Evolutionary conservation across 2,329 filamentous ascomycete genomes (phyloP).

Genomic region (Dothistroma pini): DNA sequence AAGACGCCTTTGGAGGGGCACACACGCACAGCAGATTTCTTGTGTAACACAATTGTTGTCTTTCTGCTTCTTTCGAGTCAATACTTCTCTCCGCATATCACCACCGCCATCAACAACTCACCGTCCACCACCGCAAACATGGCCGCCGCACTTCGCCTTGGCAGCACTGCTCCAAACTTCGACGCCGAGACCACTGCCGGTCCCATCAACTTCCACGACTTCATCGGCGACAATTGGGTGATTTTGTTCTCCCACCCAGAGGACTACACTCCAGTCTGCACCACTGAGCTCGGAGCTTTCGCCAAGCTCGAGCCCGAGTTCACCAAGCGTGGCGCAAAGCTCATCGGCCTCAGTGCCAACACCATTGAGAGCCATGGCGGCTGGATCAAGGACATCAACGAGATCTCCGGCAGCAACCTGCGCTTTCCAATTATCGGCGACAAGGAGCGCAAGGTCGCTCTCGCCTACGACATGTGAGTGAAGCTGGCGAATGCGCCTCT

Average conservation of each 20-base stretch:
- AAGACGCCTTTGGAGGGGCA: background rate
- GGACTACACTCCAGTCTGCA: slow-evolving; percentile 59
- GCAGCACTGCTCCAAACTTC: slow-evolving; percentile 66
- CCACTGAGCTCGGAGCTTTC: slow-evolving; percentile 61
- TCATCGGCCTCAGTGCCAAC: slow-evolving; percentile 56
- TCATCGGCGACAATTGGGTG: slow-evolving; percentile 67
- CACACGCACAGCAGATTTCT: slow-evolving; percentile 1
- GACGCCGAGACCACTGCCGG: slow-evolving; percentile 64
- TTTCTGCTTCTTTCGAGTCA: background rate
- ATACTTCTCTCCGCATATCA: background rate
- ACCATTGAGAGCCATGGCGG: slow-evolving; percentile 49
- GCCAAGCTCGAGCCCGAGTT: slow-evolving; percentile 63
- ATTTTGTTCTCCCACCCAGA: slow-evolving; percentile 69
- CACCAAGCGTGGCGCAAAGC: slow-evolving; percentile 58
- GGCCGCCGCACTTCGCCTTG: slow-evolving; percentile 55
- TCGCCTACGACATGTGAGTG: slow-evolving; percentile 50
- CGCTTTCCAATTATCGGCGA: slow-evolving; percentile 53
- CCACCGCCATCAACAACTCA: background rate
- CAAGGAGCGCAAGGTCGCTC: slow-evolving; percentile 51
- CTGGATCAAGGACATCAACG: slow-evolving; percentile 53
- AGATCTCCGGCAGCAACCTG: slow-evolving; percentile 48
- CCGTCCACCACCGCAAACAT: background rate
- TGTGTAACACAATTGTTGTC: background rate
- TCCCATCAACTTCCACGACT: slow-evolving; percentile 67
- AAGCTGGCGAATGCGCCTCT: background rate